Conservation (phyloP, 208 protist species). For the Leishmania tarentolae region DNA sequence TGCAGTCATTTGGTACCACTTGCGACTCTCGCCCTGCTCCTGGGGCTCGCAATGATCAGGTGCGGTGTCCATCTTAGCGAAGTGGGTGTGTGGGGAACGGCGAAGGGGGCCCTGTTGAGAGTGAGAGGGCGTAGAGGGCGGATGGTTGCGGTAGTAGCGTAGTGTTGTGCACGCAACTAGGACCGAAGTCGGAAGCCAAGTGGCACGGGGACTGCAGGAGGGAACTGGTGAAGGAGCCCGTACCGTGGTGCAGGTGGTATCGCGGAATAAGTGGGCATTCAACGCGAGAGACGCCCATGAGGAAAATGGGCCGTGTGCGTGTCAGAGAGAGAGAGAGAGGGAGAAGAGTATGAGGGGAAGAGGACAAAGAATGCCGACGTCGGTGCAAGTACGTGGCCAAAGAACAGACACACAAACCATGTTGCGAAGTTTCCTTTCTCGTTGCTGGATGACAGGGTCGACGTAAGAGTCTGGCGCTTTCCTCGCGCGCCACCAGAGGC, state of each 20-base stretch:
- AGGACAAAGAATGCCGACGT: background rate
- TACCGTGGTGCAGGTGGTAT: no score
- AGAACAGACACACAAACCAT: background rate
- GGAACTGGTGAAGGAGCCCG: no score
- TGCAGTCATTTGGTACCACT: slow-evolving; percentile 20
- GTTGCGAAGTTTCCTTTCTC: background rate
- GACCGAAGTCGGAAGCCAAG: background rate
- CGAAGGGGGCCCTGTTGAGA: background rate
- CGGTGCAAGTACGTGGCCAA: background rate
- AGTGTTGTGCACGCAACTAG: background rate
- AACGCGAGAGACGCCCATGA: no score
- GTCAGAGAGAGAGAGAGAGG: background rate
- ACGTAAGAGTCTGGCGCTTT: background rate
- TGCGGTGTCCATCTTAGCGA: background rate
- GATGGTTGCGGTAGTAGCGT: background rate
- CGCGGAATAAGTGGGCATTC: no score
- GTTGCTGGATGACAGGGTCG: background rate
- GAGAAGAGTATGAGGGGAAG: background rate
- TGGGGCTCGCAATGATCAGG: background rate
- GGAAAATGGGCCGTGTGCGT: background rate
- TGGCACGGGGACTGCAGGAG: no score
- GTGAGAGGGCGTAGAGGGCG: background rate
- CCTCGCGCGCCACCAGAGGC: background rate
- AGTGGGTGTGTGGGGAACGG: background rate
- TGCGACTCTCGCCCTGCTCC: background rate